Base-by-base conservation (phyloP, 176 grass and related monocot species). In the Secale cereale region DNA sequence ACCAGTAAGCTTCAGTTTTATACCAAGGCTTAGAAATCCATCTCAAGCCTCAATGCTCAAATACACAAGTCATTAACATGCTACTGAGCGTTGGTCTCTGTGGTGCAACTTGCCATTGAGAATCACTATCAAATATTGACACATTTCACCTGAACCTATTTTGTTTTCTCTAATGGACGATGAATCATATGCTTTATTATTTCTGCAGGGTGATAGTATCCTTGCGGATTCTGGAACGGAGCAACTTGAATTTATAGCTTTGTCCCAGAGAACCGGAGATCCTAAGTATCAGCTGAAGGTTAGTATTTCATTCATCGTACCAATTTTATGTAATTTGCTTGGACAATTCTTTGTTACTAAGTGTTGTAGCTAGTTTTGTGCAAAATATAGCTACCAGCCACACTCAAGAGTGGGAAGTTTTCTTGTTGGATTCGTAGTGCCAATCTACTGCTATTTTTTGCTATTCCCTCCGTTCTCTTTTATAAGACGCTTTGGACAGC, bases 211-310 rank as follows among this genome's bases (percentile, higher is more conserved):
- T 81, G 77, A 91, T 74, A 94, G 97, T 78, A 90, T 99, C 85
- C 79, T 99, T 77, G 94, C 94, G 85, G 97, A 99, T 92, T 99
- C 97, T 88, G 97, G 94, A 40, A 97, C 94, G 0, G 97, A 99
- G 77, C 92, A 99, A 70, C 94, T 99, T 86, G 97, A 99, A 86
- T 91, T 99, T 80, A 99, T 99, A 87, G 94, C 97, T 88, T 81
- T 97, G 71, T 99, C 97, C 56, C 91, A 97, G 77, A 94, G 97
- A 86, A 97, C 97, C 0, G 94, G 97, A 74, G 90, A 99, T 82
- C 85, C 92, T 20, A 97, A 97, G 80, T 97, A 99, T 84, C 92
- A 94, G 43, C 79, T 97, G 71, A 99, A 99, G 92, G 97, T 99
- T 73, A 80, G 36, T 78, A 45, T 85, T 84, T 54, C 72, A 76